Percentiles rank a stretch among this genome's conserved stretches.
Conservation (phyloP, 768 basidiomycete species). For the Leccinum olivaceopallidum region DNA sequence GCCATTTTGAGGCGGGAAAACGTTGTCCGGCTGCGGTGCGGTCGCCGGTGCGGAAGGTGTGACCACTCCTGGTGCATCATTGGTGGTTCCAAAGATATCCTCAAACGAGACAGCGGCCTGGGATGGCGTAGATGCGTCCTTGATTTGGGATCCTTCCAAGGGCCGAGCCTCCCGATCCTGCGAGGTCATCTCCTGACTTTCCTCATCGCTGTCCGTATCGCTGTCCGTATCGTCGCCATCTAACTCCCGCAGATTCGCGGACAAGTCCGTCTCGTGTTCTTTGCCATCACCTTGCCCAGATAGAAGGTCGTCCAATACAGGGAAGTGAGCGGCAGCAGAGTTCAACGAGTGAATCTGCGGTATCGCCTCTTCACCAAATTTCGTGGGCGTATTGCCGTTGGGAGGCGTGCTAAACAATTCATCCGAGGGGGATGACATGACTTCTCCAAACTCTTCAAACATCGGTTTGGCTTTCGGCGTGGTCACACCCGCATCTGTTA, state of each 20-base stretch:
- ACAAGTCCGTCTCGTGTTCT: slow-evolving; percentile 53
- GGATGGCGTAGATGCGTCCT: slow-evolving; percentile 13
- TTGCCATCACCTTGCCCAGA: slow-evolving; percentile 24
- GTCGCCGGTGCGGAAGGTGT: slow-evolving; percentile 19
- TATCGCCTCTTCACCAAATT: slow-evolving; percentile 10
- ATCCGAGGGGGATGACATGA: slow-evolving; percentile 34
- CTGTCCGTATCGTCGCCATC: slow-evolving; percentile 58
- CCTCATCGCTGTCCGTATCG: slow-evolving; percentile 50
- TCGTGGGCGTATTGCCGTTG: slow-evolving; percentile 37
- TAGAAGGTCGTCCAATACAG: slow-evolving; percentile 36
- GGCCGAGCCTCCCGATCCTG: slow-evolving; percentile 23
- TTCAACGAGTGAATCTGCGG: slow-evolving; percentile 29
- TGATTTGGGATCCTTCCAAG: slow-evolving; percentile 14
- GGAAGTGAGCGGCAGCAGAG: slow-evolving; percentile 33
- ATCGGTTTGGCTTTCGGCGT: slow-evolving; percentile 21
- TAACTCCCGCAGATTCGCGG: slow-evolving; percentile 54
- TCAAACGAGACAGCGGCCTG: slow-evolving; percentile 45
- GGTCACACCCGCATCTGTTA: slow-evolving; percentile 18
- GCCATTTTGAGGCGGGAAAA: slow-evolving; percentile 16
- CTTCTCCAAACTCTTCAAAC: slow-evolving; percentile 17
- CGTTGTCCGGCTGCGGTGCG: slow-evolving; percentile 20
- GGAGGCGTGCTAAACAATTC: slow-evolving; percentile 65
- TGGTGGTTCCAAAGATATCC: slow-evolving; percentile 50
- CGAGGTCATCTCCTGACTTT: slow-evolving; percentile 32
- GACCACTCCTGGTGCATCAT: slow-evolving; percentile 23